Base-by-base conservation (phyloP, 2,329 filamentous ascomycete genomes). In the Calycina marina region DNA sequence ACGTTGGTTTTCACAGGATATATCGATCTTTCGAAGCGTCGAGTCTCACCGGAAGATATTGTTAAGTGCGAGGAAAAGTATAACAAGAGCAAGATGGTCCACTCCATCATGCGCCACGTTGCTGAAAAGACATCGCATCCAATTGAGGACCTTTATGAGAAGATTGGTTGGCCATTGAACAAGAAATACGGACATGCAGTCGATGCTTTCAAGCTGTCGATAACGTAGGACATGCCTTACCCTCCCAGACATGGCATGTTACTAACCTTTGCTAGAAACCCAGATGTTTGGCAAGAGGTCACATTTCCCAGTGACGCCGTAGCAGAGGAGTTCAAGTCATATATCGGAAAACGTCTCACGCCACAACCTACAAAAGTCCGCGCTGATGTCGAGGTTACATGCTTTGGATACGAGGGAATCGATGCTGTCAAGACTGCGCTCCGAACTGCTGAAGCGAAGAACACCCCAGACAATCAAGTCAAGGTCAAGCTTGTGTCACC, bases 31-130 rank as follows among this genome's bases (percentile, higher is more conserved):
- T 93, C 85, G 41, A 98, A 98, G 69, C 86, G 90, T 55, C 80
- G 90, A 65, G 90, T 98, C 38, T 94, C 86, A 26, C 81, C 90
- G 27, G 90, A 98, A 58, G 90, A 98, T 64, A 90, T 96, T 43
- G 69, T 93, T 49, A 94, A 94, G 65, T 98, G 92, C 57, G 90
- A 98, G 58, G 90, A 98, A 66, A 76, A 90, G 49, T 98, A 94
- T 71, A 98, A 98, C 73, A 98, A 98, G 77, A 83, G 84, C 67
- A 98, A 98, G 69, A 92, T 93, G 68, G 90, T 96, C 25, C 90
- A 98, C 62, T 92, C 84, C 34, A 94, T 98, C 60, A 88, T 98
- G 82, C 79, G 88, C 57, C 90, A 98, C 59, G 90, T 98, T 41
- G 88, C 90, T 46, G 86, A 98, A 65, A 94, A 94, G 71, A 93